A percentile compares a stretch with the other conserved stretches of the same genome.
These are phyloP conservation scores for Fusarium albosuccineum DNA, from an alignment of 2,329 filamentous ascomycete species.

Conservation along the genomic window DNA sequence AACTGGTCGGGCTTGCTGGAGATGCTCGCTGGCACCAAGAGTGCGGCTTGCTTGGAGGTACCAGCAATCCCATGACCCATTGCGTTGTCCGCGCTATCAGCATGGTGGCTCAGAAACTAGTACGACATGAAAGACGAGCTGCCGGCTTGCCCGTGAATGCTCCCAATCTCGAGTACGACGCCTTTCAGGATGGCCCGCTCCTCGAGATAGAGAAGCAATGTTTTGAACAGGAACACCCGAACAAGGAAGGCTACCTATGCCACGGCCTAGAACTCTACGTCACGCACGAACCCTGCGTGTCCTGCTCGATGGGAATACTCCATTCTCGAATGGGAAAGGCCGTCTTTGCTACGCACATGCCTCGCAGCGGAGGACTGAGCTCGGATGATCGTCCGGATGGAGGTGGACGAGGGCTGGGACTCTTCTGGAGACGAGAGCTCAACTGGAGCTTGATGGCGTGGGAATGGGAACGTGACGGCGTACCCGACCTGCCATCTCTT, in stretches of 20 bases:
- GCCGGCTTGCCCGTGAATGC: slow-evolving; percentile 51
- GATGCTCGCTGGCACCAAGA: slow-evolving; percentile 79
- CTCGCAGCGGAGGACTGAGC: slow-evolving; percentile 83
- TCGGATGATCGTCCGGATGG: slow-evolving; percentile 75
- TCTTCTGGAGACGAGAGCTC: slow-evolving; percentile 81
- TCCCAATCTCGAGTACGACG: slow-evolving; percentile 67
- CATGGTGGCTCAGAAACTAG: slow-evolving; percentile 80
- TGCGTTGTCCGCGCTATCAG: slow-evolving; percentile 83
- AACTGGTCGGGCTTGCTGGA: slow-evolving; percentile 79
- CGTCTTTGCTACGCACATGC: slow-evolving; percentile 84
- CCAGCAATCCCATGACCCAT: slow-evolving; percentile 83
- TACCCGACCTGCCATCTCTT: slow-evolving; percentile 56
- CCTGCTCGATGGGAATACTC: slow-evolving; percentile 96
- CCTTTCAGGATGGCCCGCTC: slow-evolving; percentile 77
- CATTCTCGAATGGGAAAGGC: slow-evolving; percentile 93
- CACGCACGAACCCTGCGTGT: slow-evolving; percentile 95
- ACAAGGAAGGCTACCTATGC: slow-evolving; percentile 88
- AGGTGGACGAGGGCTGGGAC: slow-evolving; percentile 72
- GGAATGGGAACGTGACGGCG: slow-evolving; percentile 73
- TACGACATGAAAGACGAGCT: slow-evolving; percentile 65
- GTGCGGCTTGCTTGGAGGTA: slow-evolving; percentile 57
- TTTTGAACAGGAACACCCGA: slow-evolving; percentile 74
- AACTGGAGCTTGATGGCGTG: slow-evolving; percentile 89
- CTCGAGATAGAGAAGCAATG: slow-evolving; percentile 74
- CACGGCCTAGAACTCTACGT: slow-evolving; percentile 94